Conservation (phyloP, 306 rosid genomes). For the Acacia acuminata region DNA sequence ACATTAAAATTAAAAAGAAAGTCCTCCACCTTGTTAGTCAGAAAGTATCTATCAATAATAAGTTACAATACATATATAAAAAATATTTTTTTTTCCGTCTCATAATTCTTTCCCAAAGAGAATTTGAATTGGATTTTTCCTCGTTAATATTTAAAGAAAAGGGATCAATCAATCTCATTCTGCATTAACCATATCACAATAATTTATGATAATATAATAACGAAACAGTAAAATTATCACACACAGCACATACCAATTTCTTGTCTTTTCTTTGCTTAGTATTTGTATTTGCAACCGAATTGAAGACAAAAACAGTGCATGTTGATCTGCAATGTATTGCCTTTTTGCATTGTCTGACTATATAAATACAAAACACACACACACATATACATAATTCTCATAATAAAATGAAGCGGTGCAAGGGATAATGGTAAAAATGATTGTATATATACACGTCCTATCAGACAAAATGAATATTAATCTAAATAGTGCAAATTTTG, state of each 20-base stretch:
- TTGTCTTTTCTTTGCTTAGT: conserved; percentile 1
- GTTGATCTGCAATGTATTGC: conserved; percentile 15
- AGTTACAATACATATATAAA: not conserved
- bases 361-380: no score
- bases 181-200: not conserved
- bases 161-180: not conserved
- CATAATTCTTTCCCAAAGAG: not conserved
- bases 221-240: conserved; percentile 7
- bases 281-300: not conserved
- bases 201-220: not conserved
- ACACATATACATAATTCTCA: not conserved
- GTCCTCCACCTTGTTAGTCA: not conserved
- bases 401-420: conserved; percentile 5
- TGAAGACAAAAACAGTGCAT: not conserved
- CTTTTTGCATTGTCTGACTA: not conserved
- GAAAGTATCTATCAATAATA: not conserved
- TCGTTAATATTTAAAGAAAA: not conserved
- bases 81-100: not conserved
- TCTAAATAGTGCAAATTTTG: conserved; percentile 55
- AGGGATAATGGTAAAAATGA: conserved; percentile 36
- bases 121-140: conserved; percentile 14
- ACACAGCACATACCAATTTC: not conserved
- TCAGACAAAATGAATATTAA: conserved; percentile 53
- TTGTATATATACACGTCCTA: conserved; percentile 34
- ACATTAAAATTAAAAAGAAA: not conserved